phyloP scores from a whole-genome alignment of 2,329 filamentous ascomycete genomes.

The Penicillium sp. region DNA sequence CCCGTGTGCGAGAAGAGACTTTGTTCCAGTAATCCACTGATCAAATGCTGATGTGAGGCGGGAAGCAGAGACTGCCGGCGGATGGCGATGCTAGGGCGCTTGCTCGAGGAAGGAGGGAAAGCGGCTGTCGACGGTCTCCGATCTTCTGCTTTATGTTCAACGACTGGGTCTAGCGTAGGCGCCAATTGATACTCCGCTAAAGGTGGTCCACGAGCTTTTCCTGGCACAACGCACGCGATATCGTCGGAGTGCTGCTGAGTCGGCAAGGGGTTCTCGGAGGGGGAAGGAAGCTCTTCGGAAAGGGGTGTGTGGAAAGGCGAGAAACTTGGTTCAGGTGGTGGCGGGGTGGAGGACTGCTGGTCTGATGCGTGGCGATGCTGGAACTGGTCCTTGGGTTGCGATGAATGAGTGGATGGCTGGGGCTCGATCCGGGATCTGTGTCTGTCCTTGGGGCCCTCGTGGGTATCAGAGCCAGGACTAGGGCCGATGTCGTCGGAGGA shows the following conservation, averaged over 20 bases:
- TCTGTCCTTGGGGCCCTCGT: constrained; percentile 11
- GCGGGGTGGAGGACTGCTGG: constrained; percentile 11
- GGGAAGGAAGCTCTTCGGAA: constrained; percentile 23
- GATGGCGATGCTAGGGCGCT: constrained; percentile 37
- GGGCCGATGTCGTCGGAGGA: constrained; percentile 19
- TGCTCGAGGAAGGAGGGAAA: constrained; percentile 23
- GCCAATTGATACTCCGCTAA: constrained; percentile 25
- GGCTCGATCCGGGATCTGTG: constrained; percentile 7
- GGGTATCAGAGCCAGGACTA: constrained; percentile 13
- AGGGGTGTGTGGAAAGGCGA: constrained; percentile 30
- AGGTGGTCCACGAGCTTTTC: constrained; percentile 22
- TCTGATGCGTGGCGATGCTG: constrained; percentile 18
- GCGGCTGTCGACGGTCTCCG: constrained; percentile 15
- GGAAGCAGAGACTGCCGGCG: constrained; percentile 46
- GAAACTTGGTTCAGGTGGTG: constrained; percentile 21
- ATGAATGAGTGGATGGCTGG: constrained; percentile 11
- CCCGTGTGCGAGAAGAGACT: constrained; percentile 26
- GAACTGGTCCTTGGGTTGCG: constrained; percentile 14
- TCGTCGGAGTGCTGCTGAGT: constrained; percentile 26
- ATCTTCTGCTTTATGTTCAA: constrained; percentile 26
- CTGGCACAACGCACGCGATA: constrained; percentile 22
- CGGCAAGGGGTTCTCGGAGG: constrained; percentile 23
- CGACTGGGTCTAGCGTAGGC: constrained; percentile 32
- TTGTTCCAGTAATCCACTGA: constrained; percentile 38
- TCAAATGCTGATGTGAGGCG: constrained; percentile 42